A percentile compares a stretch with the other conserved stretches of the same genome.
Conservation (phyloP, 306 rosid genomes). For the Prunus padus region DNA sequence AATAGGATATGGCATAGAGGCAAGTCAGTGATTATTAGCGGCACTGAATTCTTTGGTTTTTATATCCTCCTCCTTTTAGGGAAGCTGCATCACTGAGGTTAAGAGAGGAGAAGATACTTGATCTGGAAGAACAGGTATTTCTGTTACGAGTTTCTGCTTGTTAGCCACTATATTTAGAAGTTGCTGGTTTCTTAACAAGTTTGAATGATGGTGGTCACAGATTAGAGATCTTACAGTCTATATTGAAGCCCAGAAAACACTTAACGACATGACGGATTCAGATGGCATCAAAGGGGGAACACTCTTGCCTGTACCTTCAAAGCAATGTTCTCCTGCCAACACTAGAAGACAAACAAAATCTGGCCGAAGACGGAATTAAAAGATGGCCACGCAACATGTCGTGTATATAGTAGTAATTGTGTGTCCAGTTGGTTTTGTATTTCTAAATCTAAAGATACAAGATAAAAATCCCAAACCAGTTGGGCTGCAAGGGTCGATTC, state of each 20-base stretch:
- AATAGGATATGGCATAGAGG: neutral
- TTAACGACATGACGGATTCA: constrained; percentile 58
- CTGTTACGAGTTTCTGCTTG: constrained; percentile 15
- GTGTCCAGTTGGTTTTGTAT: neutral
- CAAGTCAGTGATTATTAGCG: neutral
- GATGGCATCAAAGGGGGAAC: constrained; percentile 83
- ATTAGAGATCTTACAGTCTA: constrained; percentile 77
- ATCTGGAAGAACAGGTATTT: constrained; percentile 91
- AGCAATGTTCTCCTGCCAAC: constrained; percentile 55
- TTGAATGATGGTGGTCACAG: constrained; percentile 43
- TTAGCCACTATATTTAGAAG: constrained; percentile 10
- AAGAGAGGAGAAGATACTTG: constrained; percentile 56
- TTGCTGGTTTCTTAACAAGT: constrained; percentile 17
- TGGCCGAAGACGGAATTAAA: constrained; percentile 68
- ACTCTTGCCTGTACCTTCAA: constrained; percentile 64
- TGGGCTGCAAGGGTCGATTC: too few species aligned
- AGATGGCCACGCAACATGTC: neutral
- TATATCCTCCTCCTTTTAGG: constrained; percentile 38
- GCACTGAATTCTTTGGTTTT: neutral
- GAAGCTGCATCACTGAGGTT: constrained; percentile 48
- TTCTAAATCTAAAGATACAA: too few species aligned
- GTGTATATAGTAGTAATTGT: constrained; percentile 2
- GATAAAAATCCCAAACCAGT: too few species aligned
- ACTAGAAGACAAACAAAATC: constrained; percentile 57
- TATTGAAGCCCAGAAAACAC: constrained; percentile 73